Evolutionary conservation across 2,329 filamentous ascomycete species (phyloP), one percentile per base, ranked within the genome.

Genomic region (Alternaria atra): DNA sequence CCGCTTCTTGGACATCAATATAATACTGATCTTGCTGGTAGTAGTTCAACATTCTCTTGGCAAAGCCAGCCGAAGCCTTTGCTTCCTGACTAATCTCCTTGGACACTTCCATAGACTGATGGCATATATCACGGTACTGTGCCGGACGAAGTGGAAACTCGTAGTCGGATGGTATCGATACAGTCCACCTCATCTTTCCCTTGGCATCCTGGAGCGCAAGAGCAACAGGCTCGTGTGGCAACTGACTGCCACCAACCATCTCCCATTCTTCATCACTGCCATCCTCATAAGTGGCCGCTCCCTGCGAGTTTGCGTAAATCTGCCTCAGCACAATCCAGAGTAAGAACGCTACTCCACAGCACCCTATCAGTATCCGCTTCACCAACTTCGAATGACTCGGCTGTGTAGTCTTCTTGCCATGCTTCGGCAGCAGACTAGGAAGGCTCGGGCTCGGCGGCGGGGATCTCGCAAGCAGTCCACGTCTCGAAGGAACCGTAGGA

Each of bases 181-280:
- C 86, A 0, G 92, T 95, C 93, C 93, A 96, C 74, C 86, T 90
- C 10, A 88, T 82, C 52, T 84, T 85, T 3, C 90, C 90, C 44
- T 83, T 82, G 27, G 82, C 80, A 77, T 93, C 91, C 13, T 84
- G 86, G 46, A 94, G 83, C 6, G 92, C 84, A 20, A 95, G 84
- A 0, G 91, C 90, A 0, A 90, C 90, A 0, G 92, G 89, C 63
- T 91, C 88, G 29, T 90, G 84, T 0, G 91, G 91, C n/a, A 93
- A 77, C 42, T 82, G 82, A 62, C 88, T 85, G 61, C 87, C 87
- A 37, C 84, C 86, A 7, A 91, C 85, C 84, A 92, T 88, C 70
- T 92, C 89, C 74, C 88, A 90, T 51, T 87, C 80, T 47, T 85
- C 70, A 23, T 61, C 66, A 34, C 20, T 52, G 25, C 73, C 71